Conservation (phyloP, 2,329 filamentous ascomycete genomes). For the Paecilomyces formosus region DNA sequence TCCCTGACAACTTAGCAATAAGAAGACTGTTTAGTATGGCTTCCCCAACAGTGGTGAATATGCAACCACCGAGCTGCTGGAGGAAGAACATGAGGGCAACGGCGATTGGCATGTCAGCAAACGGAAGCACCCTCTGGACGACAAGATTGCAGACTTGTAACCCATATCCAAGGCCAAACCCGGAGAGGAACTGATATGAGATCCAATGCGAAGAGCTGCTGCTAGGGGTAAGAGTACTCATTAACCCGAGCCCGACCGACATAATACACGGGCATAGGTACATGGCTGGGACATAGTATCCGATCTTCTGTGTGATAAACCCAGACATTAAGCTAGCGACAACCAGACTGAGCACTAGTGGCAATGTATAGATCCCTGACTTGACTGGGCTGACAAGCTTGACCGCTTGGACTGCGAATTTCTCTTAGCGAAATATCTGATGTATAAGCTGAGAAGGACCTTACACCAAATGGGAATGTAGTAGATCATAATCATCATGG, state of each 20-base stretch:
- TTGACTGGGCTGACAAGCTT: constrained; percentile 2
- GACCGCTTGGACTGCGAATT: constrained; percentile 3
- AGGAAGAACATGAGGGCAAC: constrained; percentile 17
- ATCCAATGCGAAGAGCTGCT: constrained; percentile 17
- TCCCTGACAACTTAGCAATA: constrained; percentile 2
- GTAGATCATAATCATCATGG: background rate
- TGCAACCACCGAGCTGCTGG: constrained; percentile 16
- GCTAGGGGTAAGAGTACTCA: constrained; percentile 9
- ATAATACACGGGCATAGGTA: constrained; percentile 1
- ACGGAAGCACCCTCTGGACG: constrained; percentile 16
- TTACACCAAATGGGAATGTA: background rate
- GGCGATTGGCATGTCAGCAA: constrained; percentile 18
- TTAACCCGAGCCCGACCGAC: constrained; percentile 2
- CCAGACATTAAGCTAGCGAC: background rate
- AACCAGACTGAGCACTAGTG: background rate
- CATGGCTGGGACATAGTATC: constrained; percentile 6
- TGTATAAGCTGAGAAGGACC: background rate
- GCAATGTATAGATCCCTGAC: background rate
- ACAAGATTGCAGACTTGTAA: constrained; percentile 17
- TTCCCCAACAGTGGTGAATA: constrained; percentile 16
- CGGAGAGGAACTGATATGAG: constrained; percentile 23
- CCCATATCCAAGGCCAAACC: constrained; percentile 20
- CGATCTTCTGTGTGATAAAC: background rate
- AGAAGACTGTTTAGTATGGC: constrained; percentile 16
- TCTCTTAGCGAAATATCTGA: background rate